Percentiles rank a stretch among this genome's conserved stretches.
Evolutionary conservation across 257 asterid genomes (phyloP).

Genomic region (Capsicum rhomboideum): DNA sequence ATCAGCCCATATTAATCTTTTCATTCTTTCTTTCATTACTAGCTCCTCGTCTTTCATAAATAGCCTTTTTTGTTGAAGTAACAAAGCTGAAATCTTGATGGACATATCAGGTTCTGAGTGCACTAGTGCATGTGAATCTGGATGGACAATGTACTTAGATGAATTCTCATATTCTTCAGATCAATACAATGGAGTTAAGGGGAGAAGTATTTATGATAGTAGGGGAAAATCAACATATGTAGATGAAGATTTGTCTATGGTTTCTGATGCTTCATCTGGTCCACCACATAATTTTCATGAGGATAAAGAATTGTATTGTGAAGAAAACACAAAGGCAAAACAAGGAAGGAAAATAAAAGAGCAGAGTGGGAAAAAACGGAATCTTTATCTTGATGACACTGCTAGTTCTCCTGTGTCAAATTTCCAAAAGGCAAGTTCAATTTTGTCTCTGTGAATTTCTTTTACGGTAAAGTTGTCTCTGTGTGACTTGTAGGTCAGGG

Average conservation of each 20-base stretch:
- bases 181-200: constrained; percentile 16
- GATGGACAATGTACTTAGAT: constrained; percentile 88
- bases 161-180: constrained; percentile 38
- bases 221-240: constrained; percentile 4
- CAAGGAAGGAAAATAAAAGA: constrained; percentile 20
- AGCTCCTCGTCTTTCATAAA: constrained; percentile 4
- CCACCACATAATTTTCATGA: constrained; percentile 48
- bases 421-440: constrained; percentile 19
- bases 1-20: not conserved
- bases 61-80: not conserved
- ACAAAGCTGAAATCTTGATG: constrained; percentile 21
- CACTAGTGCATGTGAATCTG: constrained; percentile 81
- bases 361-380: constrained; percentile 11
- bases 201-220: not conserved
- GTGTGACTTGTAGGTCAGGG: not conserved
- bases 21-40: not conserved
- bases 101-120: constrained; percentile 54
- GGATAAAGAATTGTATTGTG: constrained; percentile 9
- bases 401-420: constrained; percentile 64
- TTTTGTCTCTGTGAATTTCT: not conserved
- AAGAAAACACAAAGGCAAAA: constrained; percentile 15
- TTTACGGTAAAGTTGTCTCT: not conserved
- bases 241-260: constrained; percentile 61
- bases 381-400: constrained; percentile 71
- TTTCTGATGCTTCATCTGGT: constrained; percentile 91